A percentile compares a stretch with the other conserved stretches of the same genome.
Conservation (phyloP, 306 rosid species). For the Malus orientalis region DNA sequence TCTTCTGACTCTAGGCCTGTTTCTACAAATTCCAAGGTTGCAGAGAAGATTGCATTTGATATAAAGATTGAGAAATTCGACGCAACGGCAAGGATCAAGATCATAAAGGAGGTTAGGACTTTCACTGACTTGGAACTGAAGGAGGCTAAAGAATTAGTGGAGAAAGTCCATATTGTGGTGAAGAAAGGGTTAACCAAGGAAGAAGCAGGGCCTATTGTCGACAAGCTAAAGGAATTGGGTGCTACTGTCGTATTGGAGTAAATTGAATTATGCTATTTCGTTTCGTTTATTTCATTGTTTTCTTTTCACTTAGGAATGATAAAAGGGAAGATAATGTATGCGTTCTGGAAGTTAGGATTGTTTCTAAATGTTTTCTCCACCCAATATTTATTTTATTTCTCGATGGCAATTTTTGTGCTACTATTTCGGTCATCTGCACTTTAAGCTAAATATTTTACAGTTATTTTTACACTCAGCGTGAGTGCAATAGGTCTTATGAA, state of each 20-base stretch:
- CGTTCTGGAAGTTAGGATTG: no score
- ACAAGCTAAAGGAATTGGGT: slow-evolving; percentile 37
- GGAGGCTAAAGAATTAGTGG: slow-evolving; percentile 48
- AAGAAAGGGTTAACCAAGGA: slow-evolving; percentile 40
- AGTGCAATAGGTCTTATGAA: no score
- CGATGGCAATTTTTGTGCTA: no score
- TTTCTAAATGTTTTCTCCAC: no score
- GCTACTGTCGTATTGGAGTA: not conserved
- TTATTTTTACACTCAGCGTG: no score
- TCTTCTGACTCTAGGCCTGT: slow-evolving; percentile 25
- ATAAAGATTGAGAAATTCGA: slow-evolving; percentile 43
- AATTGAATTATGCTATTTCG: not conserved
- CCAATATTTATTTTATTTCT: no score
- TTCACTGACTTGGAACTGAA: slow-evolving; percentile 37
- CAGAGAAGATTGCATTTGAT: slow-evolving; percentile 35
- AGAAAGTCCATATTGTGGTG: slow-evolving; percentile 35
- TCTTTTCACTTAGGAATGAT: not conserved
- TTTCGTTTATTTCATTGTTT: not conserved
- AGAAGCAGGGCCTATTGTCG: slow-evolving; percentile 30
- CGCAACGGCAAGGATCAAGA: slow-evolving; percentile 38
- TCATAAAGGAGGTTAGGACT: slow-evolving; percentile 41
- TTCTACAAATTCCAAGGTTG: slow-evolving; percentile 20
- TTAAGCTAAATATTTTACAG: no score
- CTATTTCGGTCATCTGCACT: no score
- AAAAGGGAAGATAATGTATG: no score